These are phyloP conservation scores for Oryza brachyantha DNA, from an alignment of 176 grass and related monocot species.

Conservation along the genomic window DNA sequence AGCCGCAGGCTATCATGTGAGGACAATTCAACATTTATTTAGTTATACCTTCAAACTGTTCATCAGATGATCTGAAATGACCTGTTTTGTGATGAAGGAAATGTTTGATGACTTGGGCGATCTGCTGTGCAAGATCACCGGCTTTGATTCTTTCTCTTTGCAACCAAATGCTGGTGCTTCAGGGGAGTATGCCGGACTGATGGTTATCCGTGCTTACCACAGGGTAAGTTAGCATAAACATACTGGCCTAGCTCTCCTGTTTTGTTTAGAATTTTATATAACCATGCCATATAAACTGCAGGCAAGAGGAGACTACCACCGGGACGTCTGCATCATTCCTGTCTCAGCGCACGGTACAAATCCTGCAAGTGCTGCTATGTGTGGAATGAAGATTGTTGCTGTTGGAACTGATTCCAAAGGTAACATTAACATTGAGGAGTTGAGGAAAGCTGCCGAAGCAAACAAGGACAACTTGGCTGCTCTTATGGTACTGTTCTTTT, in stretches of 20 bases:
- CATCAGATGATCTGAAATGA: slow-evolving; percentile 10
- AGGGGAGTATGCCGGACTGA: slow-evolving; percentile 97
- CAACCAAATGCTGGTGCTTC: slow-evolving; percentile 99
- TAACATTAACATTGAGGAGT: slow-evolving; percentile 96
- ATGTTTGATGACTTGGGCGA: slow-evolving; percentile 97
- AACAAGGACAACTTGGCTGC: slow-evolving; percentile 91
- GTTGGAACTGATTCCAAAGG: slow-evolving; percentile 97
- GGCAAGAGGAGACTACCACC: slow-evolving; percentile 86
- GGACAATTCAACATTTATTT: background rate
- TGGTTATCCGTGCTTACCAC: slow-evolving; percentile 98
- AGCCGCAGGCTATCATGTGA: slow-evolving; percentile 84
- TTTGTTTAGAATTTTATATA: slow-evolving; percentile 31
- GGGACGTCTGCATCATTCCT: slow-evolving; percentile 98
- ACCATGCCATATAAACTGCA: slow-evolving; percentile 37
- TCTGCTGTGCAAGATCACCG: slow-evolving; percentile 81
- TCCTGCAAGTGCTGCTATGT: slow-evolving; percentile 99
- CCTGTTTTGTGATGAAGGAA: slow-evolving; percentile 54
- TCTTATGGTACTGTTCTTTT: slow-evolving; percentile 74
- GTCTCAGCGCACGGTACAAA: slow-evolving; percentile 98
- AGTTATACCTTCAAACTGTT: background rate
- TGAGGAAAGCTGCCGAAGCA: slow-evolving; percentile 88
- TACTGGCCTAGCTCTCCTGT: background rate
- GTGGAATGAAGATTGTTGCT: slow-evolving; percentile 98
- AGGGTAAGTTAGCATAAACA: slow-evolving; percentile 38
- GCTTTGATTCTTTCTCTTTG: slow-evolving; percentile 98